These are phyloP conservation scores for Selenicereus undatus DNA, from an alignment of 148 eudicot genomes.

Conservation along the genomic window DNA sequence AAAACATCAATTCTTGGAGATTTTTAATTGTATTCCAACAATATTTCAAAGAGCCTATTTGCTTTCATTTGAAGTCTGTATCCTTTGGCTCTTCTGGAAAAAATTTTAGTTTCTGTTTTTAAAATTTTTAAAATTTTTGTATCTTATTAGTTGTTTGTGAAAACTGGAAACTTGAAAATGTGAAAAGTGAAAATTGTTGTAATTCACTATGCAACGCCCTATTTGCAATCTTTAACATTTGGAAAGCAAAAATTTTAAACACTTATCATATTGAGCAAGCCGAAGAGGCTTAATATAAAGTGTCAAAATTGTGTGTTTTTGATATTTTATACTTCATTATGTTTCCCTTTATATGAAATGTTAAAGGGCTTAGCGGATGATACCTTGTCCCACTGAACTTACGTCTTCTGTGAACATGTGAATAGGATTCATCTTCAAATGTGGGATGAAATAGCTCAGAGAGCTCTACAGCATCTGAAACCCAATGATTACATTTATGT, in stretches of 20 bases:
- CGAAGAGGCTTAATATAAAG: not conserved
- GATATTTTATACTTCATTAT: not conserved
- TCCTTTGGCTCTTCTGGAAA: not conserved
- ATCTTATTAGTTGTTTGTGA: no score
- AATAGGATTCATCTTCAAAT: conserved; percentile 53
- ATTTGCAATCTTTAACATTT: not conserved
- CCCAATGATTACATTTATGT: conserved; percentile 58
- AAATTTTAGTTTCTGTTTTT: not conserved
- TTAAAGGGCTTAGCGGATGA: not conserved
- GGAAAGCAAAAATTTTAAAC: not conserved
- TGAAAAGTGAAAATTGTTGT: not conserved
- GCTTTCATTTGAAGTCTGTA: not conserved
- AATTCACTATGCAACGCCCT: not conserved
- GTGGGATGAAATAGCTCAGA: conserved; percentile 60
- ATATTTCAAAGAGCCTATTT: not conserved
- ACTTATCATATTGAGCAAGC: not conserved
- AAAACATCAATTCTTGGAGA: no score
- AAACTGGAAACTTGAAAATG: not conserved
- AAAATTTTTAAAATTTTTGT: not conserved
- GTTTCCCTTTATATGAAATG: not conserved
- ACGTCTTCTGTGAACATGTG: not conserved
- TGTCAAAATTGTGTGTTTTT: not conserved
- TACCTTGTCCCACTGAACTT: not conserved
- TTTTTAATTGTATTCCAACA: no score
- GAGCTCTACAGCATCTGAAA: conserved; percentile 55